phyloP scores from a whole-genome alignment of 2,329 filamentous ascomycete genomes.

The Lachnellula arida region DNA sequence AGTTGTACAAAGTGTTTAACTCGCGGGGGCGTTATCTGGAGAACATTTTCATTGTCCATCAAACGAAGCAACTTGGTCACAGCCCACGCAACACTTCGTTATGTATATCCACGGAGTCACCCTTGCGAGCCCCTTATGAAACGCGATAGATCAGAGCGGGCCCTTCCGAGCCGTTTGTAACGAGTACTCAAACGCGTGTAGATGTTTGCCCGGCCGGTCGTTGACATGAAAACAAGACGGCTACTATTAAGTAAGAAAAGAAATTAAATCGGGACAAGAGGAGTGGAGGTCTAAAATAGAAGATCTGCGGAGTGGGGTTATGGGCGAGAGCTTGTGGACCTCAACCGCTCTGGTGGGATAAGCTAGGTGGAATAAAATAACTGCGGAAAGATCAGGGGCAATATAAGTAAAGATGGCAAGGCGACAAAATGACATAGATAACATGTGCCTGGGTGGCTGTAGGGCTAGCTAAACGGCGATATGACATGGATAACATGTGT shows the following conservation, averaged over 20 bases:
- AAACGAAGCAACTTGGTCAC: slow-evolving; percentile 2
- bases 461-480: neutral
- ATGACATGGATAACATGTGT: slow-evolving; percentile 23
- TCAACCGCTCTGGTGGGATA: slow-evolving; percentile 7
- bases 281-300: neutral
- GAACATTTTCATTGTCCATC: too few species aligned
- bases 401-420: slow-evolving; percentile 11
- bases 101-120: neutral
- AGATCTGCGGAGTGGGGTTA: neutral
- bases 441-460: slow-evolving; percentile 6
- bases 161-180: slow-evolving; percentile 12
- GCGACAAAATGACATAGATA: neutral
- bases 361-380: neutral
- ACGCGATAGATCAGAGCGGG: slow-evolving; percentile 1
- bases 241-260: neutral
- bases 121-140: neutral
- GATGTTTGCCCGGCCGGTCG: neutral
- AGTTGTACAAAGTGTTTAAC: neutral
- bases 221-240: slow-evolving; percentile 5
- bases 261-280: neutral
- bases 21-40: neutral
- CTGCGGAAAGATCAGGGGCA: slow-evolving; percentile 7
- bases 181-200: neutral
- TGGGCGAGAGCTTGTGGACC: neutral
- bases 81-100: neutral